A percentile compares a stretch with the other conserved stretches of the same genome.
Conservation (phyloP, 1,284 basidiomycete species). For the Puccinia triticina region DNA sequence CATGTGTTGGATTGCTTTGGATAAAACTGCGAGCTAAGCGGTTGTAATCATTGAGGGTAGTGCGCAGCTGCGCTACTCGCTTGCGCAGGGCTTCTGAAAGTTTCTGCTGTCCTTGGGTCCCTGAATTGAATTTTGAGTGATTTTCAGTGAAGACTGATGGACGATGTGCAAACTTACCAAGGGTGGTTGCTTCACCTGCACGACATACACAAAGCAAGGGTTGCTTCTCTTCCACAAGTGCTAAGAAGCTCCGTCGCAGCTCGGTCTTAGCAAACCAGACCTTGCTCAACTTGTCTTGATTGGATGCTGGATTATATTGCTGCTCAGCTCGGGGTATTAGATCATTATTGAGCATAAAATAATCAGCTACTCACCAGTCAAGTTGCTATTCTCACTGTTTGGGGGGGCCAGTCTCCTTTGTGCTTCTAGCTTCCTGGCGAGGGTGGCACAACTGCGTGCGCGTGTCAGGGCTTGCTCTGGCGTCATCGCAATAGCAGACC, state of each 20-base stretch:
- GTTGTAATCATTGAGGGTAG: not conserved
- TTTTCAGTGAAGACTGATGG: too few relatives aligned
- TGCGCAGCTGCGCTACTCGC: not conserved
- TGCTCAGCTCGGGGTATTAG: too few relatives aligned
- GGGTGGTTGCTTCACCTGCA: not conserved
- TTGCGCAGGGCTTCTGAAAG: not conserved
- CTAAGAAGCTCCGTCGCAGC: not conserved
- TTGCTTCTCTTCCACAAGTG: not conserved
- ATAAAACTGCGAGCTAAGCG: not conserved
- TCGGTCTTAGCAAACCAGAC: conserved; percentile 10
- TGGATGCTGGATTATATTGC: not conserved
- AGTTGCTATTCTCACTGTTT: not conserved
- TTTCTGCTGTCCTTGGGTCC: not conserved
- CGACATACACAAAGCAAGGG: not conserved
- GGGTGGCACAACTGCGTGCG: not conserved
- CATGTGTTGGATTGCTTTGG: not conserved
- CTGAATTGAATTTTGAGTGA: not conserved
- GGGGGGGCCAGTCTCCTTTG: too few relatives aligned
- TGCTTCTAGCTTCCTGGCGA: not conserved
- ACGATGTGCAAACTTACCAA: not conserved
- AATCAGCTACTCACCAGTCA: not conserved
- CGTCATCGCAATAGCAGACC: not conserved
- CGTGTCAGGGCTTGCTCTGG: not conserved
- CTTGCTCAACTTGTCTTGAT: not conserved
- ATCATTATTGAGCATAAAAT: not conserved